A percentile compares a stretch with the other conserved stretches of the same genome.
Evolutionary conservation across 2,329 filamentous ascomycete genomes (phyloP).

Genomic region (Gliomastix tumulicola): DNA sequence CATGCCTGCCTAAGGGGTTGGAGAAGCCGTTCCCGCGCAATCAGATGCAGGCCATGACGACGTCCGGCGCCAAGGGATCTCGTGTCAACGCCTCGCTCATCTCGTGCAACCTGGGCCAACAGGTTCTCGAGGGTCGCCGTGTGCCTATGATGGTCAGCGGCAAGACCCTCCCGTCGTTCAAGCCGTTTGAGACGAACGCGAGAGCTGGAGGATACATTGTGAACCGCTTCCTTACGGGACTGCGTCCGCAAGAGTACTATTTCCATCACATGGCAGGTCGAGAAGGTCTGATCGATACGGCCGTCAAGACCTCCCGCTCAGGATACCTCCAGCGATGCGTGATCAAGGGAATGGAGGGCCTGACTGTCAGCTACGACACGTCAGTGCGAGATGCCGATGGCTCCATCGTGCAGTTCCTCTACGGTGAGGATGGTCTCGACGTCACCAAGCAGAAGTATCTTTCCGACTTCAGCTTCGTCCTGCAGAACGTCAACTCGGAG

Average conservation of each 20-base stretch:
- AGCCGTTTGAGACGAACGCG: conserved; percentile 81
- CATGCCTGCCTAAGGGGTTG: conserved; percentile 74
- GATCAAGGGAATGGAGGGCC: conserved; percentile 97
- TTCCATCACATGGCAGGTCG: conserved; percentile 99
- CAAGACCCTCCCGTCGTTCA: conserved; percentile 92
- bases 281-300: conserved; percentile 97
- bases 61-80: conserved; percentile 89
- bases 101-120: conserved; percentile 94
- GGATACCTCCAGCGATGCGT: conserved; percentile 95
- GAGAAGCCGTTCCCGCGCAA: conserved; percentile 93
- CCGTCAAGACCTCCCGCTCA: conserved; percentile 95
- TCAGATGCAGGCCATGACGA: conserved; percentile 99
- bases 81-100: conserved; percentile 95
- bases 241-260: conserved; percentile 95
- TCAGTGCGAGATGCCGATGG: conserved; percentile 93
- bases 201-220: conserved; percentile 90
- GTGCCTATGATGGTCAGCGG: conserved; percentile 98
- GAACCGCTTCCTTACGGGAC: conserved; percentile 95
- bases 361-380: conserved; percentile 87
- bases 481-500: conserved; percentile 78
- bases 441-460: conserved; percentile 92
- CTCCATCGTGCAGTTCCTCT: conserved; percentile 87
- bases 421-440: conserved; percentile 93
- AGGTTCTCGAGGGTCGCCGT: conserved; percentile 88
- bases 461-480: conserved; percentile 81